Base-by-base conservation (phyloP, 345 rosid species). In the Erucastrum elatum region DNA sequence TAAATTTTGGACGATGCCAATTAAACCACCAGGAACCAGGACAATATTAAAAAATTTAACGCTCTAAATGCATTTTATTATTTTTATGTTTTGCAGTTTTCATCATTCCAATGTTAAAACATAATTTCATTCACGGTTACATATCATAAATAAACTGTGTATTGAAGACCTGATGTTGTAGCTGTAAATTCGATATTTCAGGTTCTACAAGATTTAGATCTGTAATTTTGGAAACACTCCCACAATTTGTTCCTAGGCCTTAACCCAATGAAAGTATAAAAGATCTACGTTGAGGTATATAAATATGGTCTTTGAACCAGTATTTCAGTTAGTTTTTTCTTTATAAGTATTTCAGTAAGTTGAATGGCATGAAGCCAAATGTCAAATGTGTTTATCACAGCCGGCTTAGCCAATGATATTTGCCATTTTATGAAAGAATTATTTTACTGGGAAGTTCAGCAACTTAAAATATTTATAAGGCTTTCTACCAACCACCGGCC, bases 1-100 rank as follows among this genome's bases (percentile, higher is more conserved):
- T 15, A 59, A 39, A 29, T 2, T 74, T 65, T 60, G 51, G 39
- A 63, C 75, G 64, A 69, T 77, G 41, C 73, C 27, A 16, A 67
- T 67, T 59, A 58, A 67, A 58, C 35, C 72, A 59, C 33, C 33
- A 58, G 63, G 31, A 25, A 25, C 30, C 2, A 10, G 63, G 11
- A 58, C 31, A 17, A 26, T 59, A 59, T 59, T 59, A 58, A 58
- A 0, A 8, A 0, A 8, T 58, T 4, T 9, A 25, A 25, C 63
- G 2, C 13, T 58, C 9, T 58, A 8, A 34, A 34, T 6, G 31
- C 9, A 5, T 39, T 39, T 39, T 6, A 39, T 8, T 39, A 55
- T 0, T 13, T 75, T 56, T 56, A 4, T 56, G 3, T 56, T 56
- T 0, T 17, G 8, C 29, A 17, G 31, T 29, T 29, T 29, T 29